Evolutionary conservation across 1,284 basidiomycete genomes (phyloP), one percentile per base, ranked within the genome.

Genomic region (Pyrrhoderma noxium): DNA sequence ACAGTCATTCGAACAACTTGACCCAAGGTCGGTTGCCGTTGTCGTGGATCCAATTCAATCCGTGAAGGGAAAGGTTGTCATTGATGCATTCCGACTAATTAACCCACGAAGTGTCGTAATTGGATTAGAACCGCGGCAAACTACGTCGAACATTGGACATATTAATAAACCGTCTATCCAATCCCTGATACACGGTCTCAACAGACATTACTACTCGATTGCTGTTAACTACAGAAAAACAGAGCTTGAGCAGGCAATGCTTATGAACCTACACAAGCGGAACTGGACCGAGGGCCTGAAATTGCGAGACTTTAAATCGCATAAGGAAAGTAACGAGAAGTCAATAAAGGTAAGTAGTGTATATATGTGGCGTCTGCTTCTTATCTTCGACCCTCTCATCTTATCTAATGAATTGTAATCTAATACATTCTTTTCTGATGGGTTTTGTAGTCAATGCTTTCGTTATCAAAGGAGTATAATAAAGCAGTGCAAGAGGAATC

Each of bases 31-130:
- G 5, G 96, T 99, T 40, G 94, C 96, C 40, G 95, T 99, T 46
- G 96, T 99, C 59, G 84, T 99, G 55, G 96, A 99, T 69, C 96
- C 96, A 27, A 99, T 99, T 64, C 96, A 99, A 70, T 98, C 94
- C 23, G 96, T 99, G 61, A 94, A 98, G 67, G 93, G 93, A 52
- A 94, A 94, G 67, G 96, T 99, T 42, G 96, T 99, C 54, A 98
- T 99, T 59, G 96, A 99, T 70, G 96, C 96, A 5, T 99, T 99
- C 79, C 87, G 96, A 56, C 85, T 93, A 41, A 97, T 97, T 70
- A 87, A 88, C 64, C 89, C 93, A 31, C 83, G 89, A 60, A 77
- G 82, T 43, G 83, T 95, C 57, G 79, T 91, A 37, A 73, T 90
- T 60, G 94, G 96, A 51, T 87, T 93, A 57, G 96, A 99, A 70